Evolutionary conservation across 345 rosid genomes (phyloP).

Genomic region (Rubroshorea leprosula): DNA sequence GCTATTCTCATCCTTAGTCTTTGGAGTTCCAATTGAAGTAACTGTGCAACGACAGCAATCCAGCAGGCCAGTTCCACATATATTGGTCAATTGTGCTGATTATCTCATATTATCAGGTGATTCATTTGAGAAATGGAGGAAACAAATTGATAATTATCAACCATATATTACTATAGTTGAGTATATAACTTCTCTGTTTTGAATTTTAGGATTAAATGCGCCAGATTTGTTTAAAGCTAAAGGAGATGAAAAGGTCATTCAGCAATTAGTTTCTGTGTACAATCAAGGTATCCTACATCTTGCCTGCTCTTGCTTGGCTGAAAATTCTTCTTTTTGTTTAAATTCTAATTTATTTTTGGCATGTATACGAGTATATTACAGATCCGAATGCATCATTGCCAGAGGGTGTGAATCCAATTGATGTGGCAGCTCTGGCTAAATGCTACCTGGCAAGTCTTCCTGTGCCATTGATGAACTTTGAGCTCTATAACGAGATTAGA

Average conservation of each 20-base stretch:
- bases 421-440: slow-evolving; percentile 72
- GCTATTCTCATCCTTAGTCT: slow-evolving; percentile 38
- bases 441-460: slow-evolving; percentile 95
- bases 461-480: slow-evolving; percentile 72
- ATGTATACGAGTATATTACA: slow-evolving; percentile 30
- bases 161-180: background rate
- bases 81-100: slow-evolving; percentile 74
- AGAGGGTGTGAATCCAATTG: slow-evolving; percentile 67
- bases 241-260: slow-evolving; percentile 69
- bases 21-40: slow-evolving; percentile 84
- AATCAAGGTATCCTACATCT: slow-evolving; percentile 56
- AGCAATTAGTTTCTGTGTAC: slow-evolving; percentile 67
- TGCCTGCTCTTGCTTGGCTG: background rate
- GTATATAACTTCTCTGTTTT: background rate
- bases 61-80: slow-evolving; percentile 57
- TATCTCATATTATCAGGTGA: slow-evolving; percentile 80
- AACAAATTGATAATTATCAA: background rate
- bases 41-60: slow-evolving; percentile 70
- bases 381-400: slow-evolving; percentile 69
- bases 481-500: slow-evolving; percentile 69
- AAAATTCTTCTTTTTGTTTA: slow-evolving; percentile 5
- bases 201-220: slow-evolving; percentile 58
- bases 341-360: slow-evolving; percentile 9
- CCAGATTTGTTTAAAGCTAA: slow-evolving; percentile 67
- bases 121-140: slow-evolving; percentile 1